Evolutionary conservation across 2,329 filamentous ascomycete species (phyloP), one percentile per base, ranked within the genome.

Genomic region (Fusarium begoniae): DNA sequence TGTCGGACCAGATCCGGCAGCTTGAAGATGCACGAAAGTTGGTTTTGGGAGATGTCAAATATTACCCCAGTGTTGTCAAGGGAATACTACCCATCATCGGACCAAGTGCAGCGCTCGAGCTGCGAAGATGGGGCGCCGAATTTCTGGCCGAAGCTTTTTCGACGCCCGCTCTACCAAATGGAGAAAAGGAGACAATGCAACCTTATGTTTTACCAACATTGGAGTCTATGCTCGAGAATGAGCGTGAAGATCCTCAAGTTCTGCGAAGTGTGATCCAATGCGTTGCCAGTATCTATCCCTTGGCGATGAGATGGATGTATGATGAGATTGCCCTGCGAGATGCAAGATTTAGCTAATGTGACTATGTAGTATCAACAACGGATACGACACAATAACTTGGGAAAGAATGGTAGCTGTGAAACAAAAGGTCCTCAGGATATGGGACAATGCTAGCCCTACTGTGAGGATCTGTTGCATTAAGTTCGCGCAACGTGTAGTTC

Each of bases 141-240:
- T 99, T 99, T 80, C 87, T 99, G 48, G 95, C 96, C 64, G 96
- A 99, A 85, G 95, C 95, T 6, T 98, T 99, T 84, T 93, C 96
- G 65, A 97, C 94, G 69, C 96, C 97, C n/a, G 90, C 93, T 28
- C 87, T 98, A 78, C 86, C 92, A 26, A 87, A 90, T 67, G 88
- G 92, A 59, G 91, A 93, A 82, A 99, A 98, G 87, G 94, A 92
- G 86, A 91, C 91, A 70, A 87, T 96, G 84, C 91, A 92, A 75
- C 86, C 94, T 68, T 89, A 90, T 69, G 94, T 97, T 67, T 84
- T 99, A 79, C 92, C 94, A 76, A 93, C 92, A 32, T 83, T 99
- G 74, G 89, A 90, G 80, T 87, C 87, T 60, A 88, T 94, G 81
- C 83, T 94, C 70, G 91, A 93, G 76, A 89, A 91, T 74, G 88